Conservation (phyloP, 2,329 filamentous ascomycete genomes). For the Didymella glomerata region DNA sequence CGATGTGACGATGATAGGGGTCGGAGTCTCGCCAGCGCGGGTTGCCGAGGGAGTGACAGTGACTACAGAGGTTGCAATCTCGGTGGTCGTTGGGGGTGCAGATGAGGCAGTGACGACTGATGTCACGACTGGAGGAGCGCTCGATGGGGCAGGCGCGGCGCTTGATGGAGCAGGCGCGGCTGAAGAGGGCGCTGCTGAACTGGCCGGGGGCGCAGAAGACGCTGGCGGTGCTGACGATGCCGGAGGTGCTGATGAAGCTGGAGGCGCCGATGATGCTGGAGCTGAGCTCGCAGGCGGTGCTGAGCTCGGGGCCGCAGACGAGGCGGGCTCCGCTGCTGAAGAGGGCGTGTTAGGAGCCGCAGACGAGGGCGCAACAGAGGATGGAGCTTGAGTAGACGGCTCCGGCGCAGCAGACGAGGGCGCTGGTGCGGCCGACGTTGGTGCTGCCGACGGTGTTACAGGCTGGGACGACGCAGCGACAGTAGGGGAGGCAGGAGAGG, state of each 20-base stretch:
- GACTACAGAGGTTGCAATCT: constrained; percentile 32
- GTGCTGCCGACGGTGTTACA: constrained; percentile 34
- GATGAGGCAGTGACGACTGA: constrained; percentile 38
- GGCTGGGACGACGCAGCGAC: constrained; percentile 27
- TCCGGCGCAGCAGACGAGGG: constrained; percentile 29
- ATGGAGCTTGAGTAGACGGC: constrained; percentile 19
- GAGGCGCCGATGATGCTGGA: constrained; percentile 32
- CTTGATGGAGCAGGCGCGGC: constrained; percentile 20
- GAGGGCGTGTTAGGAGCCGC: constrained; percentile 31
- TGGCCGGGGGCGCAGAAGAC: constrained; percentile 11
- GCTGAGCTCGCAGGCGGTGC: constrained; percentile 23
- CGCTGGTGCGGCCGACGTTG: constrained; percentile 28
- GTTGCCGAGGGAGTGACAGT: constrained; percentile 35
- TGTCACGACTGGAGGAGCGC: constrained; percentile 5
- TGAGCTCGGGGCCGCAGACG: constrained; percentile 22
- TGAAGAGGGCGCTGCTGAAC: constrained; percentile 23
- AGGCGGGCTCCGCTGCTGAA: constrained; percentile 18
- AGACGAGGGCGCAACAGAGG: constrained; percentile 28
- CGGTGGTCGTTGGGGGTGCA: constrained; percentile 29
- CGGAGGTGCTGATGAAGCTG: constrained; percentile 23
- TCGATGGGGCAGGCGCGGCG: constrained; percentile 22
- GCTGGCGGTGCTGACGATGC: not conserved
- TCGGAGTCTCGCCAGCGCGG: constrained; percentile 29
- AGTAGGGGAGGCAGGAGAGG: constrained; percentile 27
- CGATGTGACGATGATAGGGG: constrained; percentile 30